A percentile compares a stretch with the other conserved stretches of the same genome.
Conservation (phyloP, 2,329 filamentous ascomycete genomes). For the Biscogniauxia mediterranea region DNA sequence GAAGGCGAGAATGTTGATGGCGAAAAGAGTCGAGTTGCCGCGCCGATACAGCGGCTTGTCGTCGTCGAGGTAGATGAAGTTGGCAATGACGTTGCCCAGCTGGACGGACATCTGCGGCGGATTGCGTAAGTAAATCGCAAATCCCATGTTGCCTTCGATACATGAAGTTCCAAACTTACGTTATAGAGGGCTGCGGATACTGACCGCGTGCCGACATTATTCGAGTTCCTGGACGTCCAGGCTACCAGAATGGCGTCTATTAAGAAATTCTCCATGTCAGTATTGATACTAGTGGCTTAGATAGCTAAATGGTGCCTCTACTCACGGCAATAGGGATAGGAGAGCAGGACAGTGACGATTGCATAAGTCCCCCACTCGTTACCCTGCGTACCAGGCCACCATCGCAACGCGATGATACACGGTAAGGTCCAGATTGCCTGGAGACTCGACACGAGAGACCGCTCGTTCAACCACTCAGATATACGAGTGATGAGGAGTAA, state of each 20-base stretch:
- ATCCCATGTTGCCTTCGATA: background rate
- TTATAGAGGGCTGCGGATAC: conserved; percentile 61
- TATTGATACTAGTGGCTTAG: background rate
- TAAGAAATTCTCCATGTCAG: background rate
- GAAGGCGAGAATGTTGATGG: conserved; percentile 48
- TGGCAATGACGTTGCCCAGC: conserved; percentile 32
- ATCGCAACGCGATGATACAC: conserved; percentile 48
- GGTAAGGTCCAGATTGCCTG: conserved; percentile 55
- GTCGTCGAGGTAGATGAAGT: conserved; percentile 51
- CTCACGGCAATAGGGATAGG: conserved; percentile 52
- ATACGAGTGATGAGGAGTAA: conserved; percentile 51
- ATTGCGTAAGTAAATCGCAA: background rate
- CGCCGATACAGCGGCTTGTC: conserved; percentile 54
- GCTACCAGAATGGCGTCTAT: conserved; percentile 57
- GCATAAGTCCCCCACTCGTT: conserved; percentile 52
- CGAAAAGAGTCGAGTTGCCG: conserved; percentile 54
- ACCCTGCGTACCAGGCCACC: conserved; percentile 41
- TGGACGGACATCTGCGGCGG: conserved; percentile 36
- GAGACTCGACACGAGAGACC: conserved; percentile 44
- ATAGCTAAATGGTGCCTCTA: background rate
- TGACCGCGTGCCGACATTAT: conserved; percentile 57
- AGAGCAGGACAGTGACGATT: conserved; percentile 46
- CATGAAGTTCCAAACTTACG: conserved; percentile 25
- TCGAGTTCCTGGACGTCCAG: conserved; percentile 57
- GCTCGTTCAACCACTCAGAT: conserved; percentile 49